Conservation (phyloP, 192 early-diverging fungal genomes). For the Coemansia sp. region DNA sequence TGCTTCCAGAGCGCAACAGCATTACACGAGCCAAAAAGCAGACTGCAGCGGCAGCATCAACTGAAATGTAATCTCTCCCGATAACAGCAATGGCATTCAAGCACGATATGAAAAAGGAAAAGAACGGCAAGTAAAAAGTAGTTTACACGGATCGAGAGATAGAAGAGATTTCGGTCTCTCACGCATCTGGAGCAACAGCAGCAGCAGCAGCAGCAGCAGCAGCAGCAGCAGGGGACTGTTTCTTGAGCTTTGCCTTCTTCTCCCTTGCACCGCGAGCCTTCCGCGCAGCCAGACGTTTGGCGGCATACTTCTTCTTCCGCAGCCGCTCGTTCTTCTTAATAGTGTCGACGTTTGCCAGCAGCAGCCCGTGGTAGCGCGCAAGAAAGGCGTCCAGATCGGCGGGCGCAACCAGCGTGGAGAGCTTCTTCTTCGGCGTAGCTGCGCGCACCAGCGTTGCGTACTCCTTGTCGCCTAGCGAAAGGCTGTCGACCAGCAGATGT, state of each 20-base stretch:
- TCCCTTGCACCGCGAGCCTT: constrained; percentile 16
- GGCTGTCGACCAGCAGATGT: constrained; percentile 26
- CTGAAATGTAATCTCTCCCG: no score
- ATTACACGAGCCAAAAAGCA: constrained; percentile 25
- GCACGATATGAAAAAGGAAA: no score
- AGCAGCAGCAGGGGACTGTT: neutral
- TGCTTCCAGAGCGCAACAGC: constrained; percentile 52
- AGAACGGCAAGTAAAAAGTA: no score
- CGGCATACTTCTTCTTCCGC: constrained; percentile 37
- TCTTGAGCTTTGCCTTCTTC: constrained; percentile 16
- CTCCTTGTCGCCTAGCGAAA: constrained; percentile 45
- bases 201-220: no score
- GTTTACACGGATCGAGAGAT: no score
- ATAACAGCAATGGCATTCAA: no score
- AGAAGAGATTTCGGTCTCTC: no score
- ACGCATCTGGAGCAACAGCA: no score
- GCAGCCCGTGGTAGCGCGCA: constrained; percentile 44
- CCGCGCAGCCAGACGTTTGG: constrained; percentile 23
- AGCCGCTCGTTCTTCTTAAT: constrained; percentile 50
- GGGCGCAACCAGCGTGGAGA: constrained; percentile 47
- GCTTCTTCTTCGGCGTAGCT: constrained; percentile 39
- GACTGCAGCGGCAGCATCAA: neutral
- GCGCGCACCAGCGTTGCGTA: constrained; percentile 45
- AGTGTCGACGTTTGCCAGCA: constrained; percentile 28
- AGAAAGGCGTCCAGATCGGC: constrained; percentile 40